These are phyloP conservation scores for Tympanopsis confertula DNA, from an alignment of 2,329 filamentous ascomycete species.

Conservation along the genomic window DNA sequence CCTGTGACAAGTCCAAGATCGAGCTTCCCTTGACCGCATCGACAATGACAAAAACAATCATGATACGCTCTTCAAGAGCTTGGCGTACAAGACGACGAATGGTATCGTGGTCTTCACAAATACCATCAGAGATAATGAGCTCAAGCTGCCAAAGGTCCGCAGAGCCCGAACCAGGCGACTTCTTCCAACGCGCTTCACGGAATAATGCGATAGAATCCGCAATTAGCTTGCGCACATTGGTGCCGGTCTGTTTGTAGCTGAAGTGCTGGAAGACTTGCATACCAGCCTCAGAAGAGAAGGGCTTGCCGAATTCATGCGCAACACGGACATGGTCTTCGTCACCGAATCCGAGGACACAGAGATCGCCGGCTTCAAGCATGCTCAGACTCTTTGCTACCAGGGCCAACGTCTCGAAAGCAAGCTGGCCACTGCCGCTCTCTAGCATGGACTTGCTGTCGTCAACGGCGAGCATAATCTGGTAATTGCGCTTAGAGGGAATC, in stretches of 20 bases:
- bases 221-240: conserved; percentile 72
- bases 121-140: conserved; percentile 83
- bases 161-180: conserved; percentile 34
- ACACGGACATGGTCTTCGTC: conserved; percentile 32
- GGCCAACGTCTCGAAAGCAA: conserved; percentile 89
- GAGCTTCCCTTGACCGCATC: conserved; percentile 33
- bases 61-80: conserved; percentile 85
- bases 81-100: conserved; percentile 75
- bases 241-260: conserved; percentile 73
- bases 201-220: conserved; percentile 71
- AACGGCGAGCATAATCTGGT: conserved; percentile 94
- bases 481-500: conserved; percentile 83
- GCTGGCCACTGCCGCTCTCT: conserved; percentile 57
- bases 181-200: conserved; percentile 58
- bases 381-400: conserved; percentile 77
- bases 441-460: conserved; percentile 94
- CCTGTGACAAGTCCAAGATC: conserved; percentile 50
- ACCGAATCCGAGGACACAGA: conserved; percentile 87
- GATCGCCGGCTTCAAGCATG: conserved; percentile 88
- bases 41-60: conserved; percentile 96
- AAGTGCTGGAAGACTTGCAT: conserved; percentile 78
- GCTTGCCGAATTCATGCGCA: conserved; percentile 65
- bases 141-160: conserved; percentile 87
- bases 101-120: conserved; percentile 66
- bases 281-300: conserved; percentile 65